Percentiles rank a stretch among this genome's conserved stretches.
These are phyloP conservation scores for Wickerhamomyces alni DNA, from an alignment of 805 yeast genomes.

Conservation along the genomic window DNA sequence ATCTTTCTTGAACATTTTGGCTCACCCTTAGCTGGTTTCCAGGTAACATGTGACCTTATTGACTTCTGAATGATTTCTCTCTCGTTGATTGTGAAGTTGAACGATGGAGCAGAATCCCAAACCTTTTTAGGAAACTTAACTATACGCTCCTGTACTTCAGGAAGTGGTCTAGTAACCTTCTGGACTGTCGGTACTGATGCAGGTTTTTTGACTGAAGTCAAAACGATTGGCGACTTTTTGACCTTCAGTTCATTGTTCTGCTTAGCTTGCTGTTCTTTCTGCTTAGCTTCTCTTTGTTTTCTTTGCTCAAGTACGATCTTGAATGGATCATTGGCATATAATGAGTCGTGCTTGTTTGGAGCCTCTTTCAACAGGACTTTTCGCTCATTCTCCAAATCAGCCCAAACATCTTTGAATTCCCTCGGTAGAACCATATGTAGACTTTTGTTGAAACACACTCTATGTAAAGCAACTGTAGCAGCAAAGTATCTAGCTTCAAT, in stretches of 20 bases:
- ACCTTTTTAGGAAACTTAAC: slow-evolving; percentile 41
- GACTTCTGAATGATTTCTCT: slow-evolving; percentile 59
- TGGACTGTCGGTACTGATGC: slow-evolving; percentile 4
- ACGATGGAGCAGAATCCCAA: slow-evolving; percentile 65
- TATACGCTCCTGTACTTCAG: slow-evolving; percentile 9
- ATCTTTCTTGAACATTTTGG: slow-evolving; percentile 15
- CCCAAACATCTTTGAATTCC: slow-evolving; percentile 77
- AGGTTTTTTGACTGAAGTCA: slow-evolving; percentile 25
- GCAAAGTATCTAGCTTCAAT: slow-evolving; percentile 86
- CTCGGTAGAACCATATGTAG: slow-evolving; percentile 84
- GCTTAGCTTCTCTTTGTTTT: slow-evolving; percentile 34
- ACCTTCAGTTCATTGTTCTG: slow-evolving; percentile 45
- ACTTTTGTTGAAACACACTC: slow-evolving; percentile 76
- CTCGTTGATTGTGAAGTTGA: slow-evolving; percentile 61
- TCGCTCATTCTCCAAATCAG: slow-evolving; percentile 58
- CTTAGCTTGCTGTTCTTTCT: slow-evolving; percentile 41
- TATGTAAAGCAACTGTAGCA: slow-evolving; percentile 81
- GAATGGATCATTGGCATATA: slow-evolving; percentile 76
- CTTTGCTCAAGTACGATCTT: slow-evolving; percentile 52
- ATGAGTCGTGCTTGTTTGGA: slow-evolving; percentile 39
- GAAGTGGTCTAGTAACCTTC: slow-evolving; percentile 3
- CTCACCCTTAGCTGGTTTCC: slow-evolving; percentile 30
- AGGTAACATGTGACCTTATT: slow-evolving; percentile 49
- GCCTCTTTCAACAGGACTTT: slow-evolving; percentile 39
- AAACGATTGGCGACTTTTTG: slow-evolving; percentile 39